Conservation (phyloP, 1,284 basidiomycete species). For the Marasmius fiardii region DNA sequence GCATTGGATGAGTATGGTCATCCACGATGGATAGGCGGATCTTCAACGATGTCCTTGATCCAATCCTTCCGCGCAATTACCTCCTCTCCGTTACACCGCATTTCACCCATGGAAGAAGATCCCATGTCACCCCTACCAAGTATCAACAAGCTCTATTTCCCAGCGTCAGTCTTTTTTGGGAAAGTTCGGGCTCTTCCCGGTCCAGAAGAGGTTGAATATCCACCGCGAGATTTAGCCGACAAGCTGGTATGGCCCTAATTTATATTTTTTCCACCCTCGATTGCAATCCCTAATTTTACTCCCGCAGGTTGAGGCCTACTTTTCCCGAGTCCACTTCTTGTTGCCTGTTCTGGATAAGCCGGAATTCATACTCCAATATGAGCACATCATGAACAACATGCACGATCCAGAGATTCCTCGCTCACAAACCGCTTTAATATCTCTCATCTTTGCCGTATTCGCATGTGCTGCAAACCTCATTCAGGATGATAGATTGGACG, state of each 20-base stretch:
- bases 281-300: slow-evolving; percentile 16
- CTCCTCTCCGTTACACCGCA: slow-evolving; percentile 67
- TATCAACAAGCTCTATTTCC: slow-evolving; percentile 84
- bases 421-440: slow-evolving; percentile 67
- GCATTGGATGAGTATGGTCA: slow-evolving; percentile 87
- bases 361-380: slow-evolving; percentile 72
- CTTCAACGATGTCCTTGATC: slow-evolving; percentile 87
- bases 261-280: slow-evolving; percentile 6
- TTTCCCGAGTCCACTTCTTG: slow-evolving; percentile 78
- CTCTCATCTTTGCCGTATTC: slow-evolving; percentile 80
- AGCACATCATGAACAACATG: slow-evolving; percentile 67
- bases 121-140: slow-evolving; percentile 70
- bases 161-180: slow-evolving; percentile 84
- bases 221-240: slow-evolving; percentile 77
- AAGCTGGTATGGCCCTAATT: slow-evolving; percentile 56
- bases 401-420: slow-evolving; percentile 50
- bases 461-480: slow-evolving; percentile 78
- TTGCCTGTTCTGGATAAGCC: slow-evolving; percentile 84
- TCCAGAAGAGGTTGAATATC: slow-evolving; percentile 85
- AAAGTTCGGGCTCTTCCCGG: slow-evolving; percentile 80
- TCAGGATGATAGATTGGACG: slow-evolving; percentile 63
- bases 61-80: slow-evolving; percentile 81
- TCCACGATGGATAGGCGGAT: slow-evolving; percentile 89
- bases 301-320: slow-evolving; percentile 76
- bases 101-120: slow-evolving; percentile 81